Evolutionary conservation across 106 monocot genomes (phyloP).

Genomic region (Phalaenopsis equestris): DNA sequence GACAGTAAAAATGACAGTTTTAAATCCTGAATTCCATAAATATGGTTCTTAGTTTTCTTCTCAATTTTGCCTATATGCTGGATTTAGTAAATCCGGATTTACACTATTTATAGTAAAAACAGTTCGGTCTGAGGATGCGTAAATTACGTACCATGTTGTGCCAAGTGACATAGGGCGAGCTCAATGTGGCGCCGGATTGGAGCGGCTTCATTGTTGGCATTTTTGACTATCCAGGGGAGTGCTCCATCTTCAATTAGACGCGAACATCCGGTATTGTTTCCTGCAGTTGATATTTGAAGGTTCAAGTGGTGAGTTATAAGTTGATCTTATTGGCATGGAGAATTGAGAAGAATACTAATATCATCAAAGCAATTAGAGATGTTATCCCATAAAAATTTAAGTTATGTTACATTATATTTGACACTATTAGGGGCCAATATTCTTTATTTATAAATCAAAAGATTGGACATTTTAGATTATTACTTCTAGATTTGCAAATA

Average conservation of each 20-base stretch:
- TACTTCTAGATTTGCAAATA: too few species aligned
- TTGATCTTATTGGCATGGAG: background rate
- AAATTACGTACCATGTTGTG: slow-evolving; percentile 66
- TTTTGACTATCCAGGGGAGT: slow-evolving; percentile 92
- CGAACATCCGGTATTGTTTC: slow-evolving; percentile 56
- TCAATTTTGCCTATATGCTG: too few species aligned
- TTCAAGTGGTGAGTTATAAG: background rate
- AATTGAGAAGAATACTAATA: background rate
- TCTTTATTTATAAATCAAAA: too few species aligned
- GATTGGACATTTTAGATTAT: too few species aligned
- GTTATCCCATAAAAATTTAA: background rate
- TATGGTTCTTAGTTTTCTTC: too few species aligned
- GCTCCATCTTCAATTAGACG: slow-evolving; percentile 92
- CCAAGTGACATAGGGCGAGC: slow-evolving; percentile 93
- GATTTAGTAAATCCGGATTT: too few species aligned
- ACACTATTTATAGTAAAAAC: too few species aligned
- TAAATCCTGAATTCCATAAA: too few species aligned
- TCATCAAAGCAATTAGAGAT: background rate
- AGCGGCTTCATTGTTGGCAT: slow-evolving; percentile 95
- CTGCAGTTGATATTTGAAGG: slow-evolving; percentile 19
- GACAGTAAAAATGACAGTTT: too few species aligned
- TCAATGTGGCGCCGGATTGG: slow-evolving; percentile 92
- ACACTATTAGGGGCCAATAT: too few species aligned
- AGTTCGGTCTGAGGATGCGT: background rate
- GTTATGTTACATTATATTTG: background rate